A percentile compares a stretch with the other conserved stretches of the same genome.
Conservation (phyloP, 1,139 yeast species). For the Suhomyces terraborum region DNA sequence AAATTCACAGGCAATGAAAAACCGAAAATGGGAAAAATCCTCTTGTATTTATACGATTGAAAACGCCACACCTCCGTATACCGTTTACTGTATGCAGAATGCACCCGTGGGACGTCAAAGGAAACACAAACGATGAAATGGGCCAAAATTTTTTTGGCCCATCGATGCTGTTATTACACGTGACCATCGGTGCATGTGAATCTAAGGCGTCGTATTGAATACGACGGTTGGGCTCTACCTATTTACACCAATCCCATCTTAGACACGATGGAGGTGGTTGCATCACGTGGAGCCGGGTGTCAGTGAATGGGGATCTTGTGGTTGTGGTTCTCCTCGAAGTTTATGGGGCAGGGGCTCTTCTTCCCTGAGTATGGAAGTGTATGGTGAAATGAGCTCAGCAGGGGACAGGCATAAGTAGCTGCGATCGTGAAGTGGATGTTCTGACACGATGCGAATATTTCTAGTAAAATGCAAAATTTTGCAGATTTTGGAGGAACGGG, state of each 20-base stretch:
- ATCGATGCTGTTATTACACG: conserved; percentile 14
- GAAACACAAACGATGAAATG: conserved; percentile 2
- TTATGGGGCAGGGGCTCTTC: no score
- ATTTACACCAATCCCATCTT: no score
- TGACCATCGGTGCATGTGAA: conserved; percentile 11
- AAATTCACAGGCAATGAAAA: conserved; percentile 1
- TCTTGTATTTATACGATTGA: conserved; percentile 12
- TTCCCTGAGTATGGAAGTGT: no score
- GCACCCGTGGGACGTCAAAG: conserved; percentile 10
- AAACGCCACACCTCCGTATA: conserved; percentile 11
- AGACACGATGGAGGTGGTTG: no score
- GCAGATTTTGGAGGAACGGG: no score
- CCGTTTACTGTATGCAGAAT: conserved; percentile 8
- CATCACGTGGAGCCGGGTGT: background rate
- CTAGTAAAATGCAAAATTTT: no score
- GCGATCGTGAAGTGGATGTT: no score
- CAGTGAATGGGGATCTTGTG: background rate
- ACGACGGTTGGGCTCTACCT: conserved; percentile 1
- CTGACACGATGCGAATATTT: no score
- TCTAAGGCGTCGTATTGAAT: background rate
- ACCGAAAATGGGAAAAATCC: conserved; percentile 3
- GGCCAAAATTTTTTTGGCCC: conserved; percentile 5
- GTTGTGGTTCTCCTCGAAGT: no score
- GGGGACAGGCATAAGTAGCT: no score
- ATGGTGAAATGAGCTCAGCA: no score